phyloP scores from a whole-genome alignment of 352 stramenopile genomes.

The Pythium sukuiense region DNA sequence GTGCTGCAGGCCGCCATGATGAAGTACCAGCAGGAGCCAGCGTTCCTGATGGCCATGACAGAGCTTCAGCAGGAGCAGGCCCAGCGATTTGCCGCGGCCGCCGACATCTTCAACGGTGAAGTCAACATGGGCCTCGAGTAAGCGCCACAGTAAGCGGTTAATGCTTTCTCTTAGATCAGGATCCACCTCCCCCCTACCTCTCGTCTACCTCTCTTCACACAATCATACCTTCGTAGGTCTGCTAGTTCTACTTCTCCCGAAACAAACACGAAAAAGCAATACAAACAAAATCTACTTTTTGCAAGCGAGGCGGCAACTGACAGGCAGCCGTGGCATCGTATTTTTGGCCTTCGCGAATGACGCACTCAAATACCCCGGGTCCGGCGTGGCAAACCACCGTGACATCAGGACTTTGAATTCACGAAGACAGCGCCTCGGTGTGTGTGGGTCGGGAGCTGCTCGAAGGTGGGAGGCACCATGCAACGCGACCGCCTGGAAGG shows the following conservation, averaged over 20 bases:
- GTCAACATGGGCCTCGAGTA: slow-evolving; percentile 90
- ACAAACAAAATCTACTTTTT: slow-evolving; percentile 6
- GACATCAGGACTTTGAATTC: not conserved
- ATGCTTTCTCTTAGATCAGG: slow-evolving; percentile 20
- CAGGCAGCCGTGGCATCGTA: not conserved
- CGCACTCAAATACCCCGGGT: not conserved
- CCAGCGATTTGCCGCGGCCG: slow-evolving; percentile 78
- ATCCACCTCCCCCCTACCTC: not conserved
- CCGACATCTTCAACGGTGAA: slow-evolving; percentile 86
- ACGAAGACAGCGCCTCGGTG: not conserved
- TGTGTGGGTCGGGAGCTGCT: not conserved
- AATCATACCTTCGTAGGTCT: not conserved
- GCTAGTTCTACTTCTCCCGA: not conserved
- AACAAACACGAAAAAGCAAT: slow-evolving; percentile 11
- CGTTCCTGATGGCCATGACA: slow-evolving; percentile 87
- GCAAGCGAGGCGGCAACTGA: not conserved
- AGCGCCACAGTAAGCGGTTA: slow-evolving; percentile 21
- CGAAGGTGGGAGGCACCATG: slow-evolving; percentile 35
- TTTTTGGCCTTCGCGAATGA: slow-evolving; percentile 4
- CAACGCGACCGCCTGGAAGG: slow-evolving; percentile 67
- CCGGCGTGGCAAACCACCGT: not conserved
- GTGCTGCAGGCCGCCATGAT: slow-evolving; percentile 90
- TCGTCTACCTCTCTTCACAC: not conserved
- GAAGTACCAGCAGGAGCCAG: slow-evolving; percentile 89
- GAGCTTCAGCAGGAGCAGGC: slow-evolving; percentile 86